These are phyloP conservation scores for Porcisia deanei DNA, from an alignment of 208 protist species.

Conservation along the genomic window DNA sequence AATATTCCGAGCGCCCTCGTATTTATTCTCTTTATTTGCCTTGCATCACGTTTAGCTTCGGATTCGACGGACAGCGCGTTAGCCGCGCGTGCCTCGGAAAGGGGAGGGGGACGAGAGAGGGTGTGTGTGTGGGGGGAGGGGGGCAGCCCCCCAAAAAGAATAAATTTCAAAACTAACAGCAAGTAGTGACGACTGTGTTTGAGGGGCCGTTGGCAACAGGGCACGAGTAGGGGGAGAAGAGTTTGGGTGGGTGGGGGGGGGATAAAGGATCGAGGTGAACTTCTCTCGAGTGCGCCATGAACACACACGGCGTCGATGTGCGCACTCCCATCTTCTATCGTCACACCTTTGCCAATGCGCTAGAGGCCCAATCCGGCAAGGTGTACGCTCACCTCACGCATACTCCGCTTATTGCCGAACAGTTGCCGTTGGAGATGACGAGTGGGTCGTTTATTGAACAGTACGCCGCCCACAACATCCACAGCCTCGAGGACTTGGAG, in stretches of 20 bases:
- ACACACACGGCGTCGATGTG: constrained; percentile 32
- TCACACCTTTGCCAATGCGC: constrained; percentile 46
- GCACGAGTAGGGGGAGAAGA: neutral
- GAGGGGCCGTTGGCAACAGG: neutral
- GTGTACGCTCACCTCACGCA: constrained; percentile 47
- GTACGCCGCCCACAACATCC: constrained; percentile 26
- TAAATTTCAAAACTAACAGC: neutral
- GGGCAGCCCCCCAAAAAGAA: too few species aligned
- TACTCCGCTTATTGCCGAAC: constrained; percentile 37
- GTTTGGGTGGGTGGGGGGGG: neutral
- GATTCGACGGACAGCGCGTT: neutral
- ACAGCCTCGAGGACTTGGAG: constrained; percentile 38
- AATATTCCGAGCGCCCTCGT: neutral
- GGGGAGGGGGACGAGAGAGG: neutral
- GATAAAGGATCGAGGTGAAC: neutral
- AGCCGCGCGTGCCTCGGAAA: neutral
- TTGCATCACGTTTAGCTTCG: neutral
- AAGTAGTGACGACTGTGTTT: neutral
- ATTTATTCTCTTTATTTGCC: neutral
- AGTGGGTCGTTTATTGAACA: constrained; percentile 42
- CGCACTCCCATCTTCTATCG: constrained; percentile 46
- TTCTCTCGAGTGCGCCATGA: neutral
- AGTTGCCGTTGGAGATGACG: constrained; percentile 28
- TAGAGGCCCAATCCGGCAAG: constrained; percentile 40
- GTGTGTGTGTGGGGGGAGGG: neutral